phyloP scores from a whole-genome alignment of 192 early-diverging fungal genomes.

The Linnemannia zychae region DNA sequence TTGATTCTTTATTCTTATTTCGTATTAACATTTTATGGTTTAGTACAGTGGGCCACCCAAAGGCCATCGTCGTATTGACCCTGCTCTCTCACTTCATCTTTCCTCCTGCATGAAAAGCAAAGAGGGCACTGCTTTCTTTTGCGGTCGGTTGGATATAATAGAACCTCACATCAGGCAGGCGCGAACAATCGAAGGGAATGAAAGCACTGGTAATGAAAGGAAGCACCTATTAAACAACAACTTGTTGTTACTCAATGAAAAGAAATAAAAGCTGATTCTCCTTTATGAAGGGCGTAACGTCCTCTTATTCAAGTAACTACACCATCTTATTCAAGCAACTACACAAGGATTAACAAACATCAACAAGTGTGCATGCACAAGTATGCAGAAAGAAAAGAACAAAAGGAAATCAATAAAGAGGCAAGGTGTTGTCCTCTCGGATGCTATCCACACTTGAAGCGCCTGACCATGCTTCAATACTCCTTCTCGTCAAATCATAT shows the following conservation, averaged over 20 bases:
- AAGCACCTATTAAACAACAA: background rate
- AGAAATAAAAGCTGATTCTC: background rate
- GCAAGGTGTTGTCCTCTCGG: constrained; percentile 1
- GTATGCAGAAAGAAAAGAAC: background rate
- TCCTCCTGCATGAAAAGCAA: too few relatives aligned
- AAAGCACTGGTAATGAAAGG: background rate
- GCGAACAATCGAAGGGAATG: background rate
- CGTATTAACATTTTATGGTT: background rate
- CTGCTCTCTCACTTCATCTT: background rate
- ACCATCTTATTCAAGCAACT: too few relatives aligned
- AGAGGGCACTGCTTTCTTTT: too few relatives aligned
- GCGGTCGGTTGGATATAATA: too few relatives aligned
- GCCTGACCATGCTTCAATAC: background rate
- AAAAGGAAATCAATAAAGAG: background rate
- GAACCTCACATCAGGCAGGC: background rate
- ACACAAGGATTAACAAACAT: background rate
- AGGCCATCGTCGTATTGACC: background rate
- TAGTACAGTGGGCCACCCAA: too few relatives aligned
- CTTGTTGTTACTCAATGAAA: background rate
- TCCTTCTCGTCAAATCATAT: background rate
- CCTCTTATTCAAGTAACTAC: too few relatives aligned
- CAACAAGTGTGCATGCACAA: too few relatives aligned
- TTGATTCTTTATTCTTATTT: background rate
- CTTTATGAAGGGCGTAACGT: background rate
- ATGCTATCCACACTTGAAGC: background rate